Percentiles rank a stretch among this genome's conserved stretches.
Conservation (phyloP, 129 eudicot genomes). For the Ambrosia artemisiifolia region DNA sequence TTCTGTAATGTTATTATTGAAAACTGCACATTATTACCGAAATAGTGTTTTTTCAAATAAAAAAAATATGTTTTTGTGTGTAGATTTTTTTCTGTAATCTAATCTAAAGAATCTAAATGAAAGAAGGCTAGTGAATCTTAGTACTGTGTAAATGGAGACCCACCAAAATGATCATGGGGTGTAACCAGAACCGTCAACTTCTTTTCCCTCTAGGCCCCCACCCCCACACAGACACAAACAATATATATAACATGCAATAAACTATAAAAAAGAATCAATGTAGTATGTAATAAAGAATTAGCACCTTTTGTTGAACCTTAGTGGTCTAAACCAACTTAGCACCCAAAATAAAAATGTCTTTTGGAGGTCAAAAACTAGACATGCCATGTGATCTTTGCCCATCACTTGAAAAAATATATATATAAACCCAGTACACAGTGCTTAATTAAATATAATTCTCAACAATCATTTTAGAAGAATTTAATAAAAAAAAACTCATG, state of each 20-base stretch:
- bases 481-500: constrained; percentile 17
- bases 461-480: constrained; percentile 14
- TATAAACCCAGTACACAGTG: constrained; percentile 26
- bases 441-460: constrained; percentile 13
- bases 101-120: neutral
- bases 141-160: constrained; percentile 33
- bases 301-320: constrained; percentile 25
- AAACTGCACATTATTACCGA: too few relatives aligned
- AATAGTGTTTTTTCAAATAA: too few relatives aligned
- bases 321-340: constrained; percentile 25
- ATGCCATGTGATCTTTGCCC: constrained; percentile 41
- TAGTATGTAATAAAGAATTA: neutral
- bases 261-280: neutral
- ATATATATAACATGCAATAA: neutral
- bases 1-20: too few relatives aligned
- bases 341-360: constrained; percentile 16
- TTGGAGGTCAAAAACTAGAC: constrained; percentile 35
- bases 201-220: constrained; percentile 13
- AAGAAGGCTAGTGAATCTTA: constrained; percentile 16
- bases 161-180: constrained; percentile 28
- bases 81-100: neutral
- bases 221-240: neutral
- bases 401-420: constrained; percentile 21
- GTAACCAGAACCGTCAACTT: constrained; percentile 27
- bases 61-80: neutral